Evolutionary conservation across 208 protist genomes (phyloP).

Genomic region (Trypanosoma brucei): DNA sequence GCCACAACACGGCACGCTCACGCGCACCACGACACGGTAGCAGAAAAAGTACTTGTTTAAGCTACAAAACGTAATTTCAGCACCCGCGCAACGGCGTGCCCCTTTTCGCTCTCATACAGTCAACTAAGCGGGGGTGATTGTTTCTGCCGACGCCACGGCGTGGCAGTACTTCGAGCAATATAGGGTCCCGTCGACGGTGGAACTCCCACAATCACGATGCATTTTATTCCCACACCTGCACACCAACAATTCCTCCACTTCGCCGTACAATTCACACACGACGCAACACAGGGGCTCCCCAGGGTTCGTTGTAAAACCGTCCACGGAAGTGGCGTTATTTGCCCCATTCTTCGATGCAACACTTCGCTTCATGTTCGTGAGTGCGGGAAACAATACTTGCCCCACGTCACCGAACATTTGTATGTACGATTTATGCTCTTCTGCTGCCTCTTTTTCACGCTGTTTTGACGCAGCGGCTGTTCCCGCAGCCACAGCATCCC

Average conservation of each 20-base stretch:
- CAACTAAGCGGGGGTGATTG: too few species aligned
- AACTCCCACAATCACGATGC: constrained; percentile 7
- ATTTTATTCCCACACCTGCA: constrained; percentile 12
- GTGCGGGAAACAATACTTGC: constrained; percentile 1
- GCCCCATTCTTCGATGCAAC: not conserved
- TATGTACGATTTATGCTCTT: constrained; percentile 12
- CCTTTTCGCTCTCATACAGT: too few species aligned
- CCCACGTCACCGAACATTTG: constrained; percentile 19
- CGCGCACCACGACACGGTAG: too few species aligned
- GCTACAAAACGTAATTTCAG: too few species aligned
- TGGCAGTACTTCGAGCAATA: constrained; percentile 13
- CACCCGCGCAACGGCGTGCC: too few species aligned
- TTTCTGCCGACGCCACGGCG: not conserved
- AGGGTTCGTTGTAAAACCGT: not conserved
- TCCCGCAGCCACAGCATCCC: not conserved
- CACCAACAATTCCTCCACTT: not conserved
- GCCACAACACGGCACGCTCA: too few species aligned
- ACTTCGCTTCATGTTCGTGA: not conserved
- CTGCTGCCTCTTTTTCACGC: not conserved
- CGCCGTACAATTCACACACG: constrained; percentile 17
- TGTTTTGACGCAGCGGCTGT: not conserved
- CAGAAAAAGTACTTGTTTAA: too few species aligned
- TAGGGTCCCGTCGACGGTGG: not conserved
- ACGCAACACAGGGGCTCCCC: constrained; percentile 1
- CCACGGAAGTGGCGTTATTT: not conserved